A percentile compares a stretch with the other conserved stretches of the same genome.
phyloP scores from a whole-genome alignment of 1,284 basidiomycete species.

The Phaffia rhodozyma region DNA sequence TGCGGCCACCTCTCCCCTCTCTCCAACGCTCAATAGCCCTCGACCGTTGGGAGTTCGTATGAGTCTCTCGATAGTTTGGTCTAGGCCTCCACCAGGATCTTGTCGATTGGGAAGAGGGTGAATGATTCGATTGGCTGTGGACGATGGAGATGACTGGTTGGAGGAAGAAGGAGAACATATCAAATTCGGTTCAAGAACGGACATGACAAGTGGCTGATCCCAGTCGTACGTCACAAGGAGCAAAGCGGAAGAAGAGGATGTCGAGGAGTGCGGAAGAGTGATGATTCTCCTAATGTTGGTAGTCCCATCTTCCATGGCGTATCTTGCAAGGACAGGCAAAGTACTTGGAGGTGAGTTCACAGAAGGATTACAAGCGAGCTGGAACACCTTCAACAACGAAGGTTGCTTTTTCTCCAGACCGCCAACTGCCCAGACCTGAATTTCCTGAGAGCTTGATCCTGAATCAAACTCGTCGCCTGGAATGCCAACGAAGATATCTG shows the following conservation, averaged over 20 bases:
- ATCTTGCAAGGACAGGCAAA: constrained; percentile 13
- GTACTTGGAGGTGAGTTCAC: constrained; percentile 35
- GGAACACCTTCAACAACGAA: constrained; percentile 64
- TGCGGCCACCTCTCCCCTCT: constrained; percentile 27
- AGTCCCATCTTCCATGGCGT: constrained; percentile 8
- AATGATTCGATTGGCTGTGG: constrained; percentile 19
- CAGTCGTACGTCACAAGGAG: constrained; percentile 21
- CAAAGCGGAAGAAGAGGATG: constrained; percentile 19
- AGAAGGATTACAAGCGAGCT: constrained; percentile 50
- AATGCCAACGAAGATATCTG: constrained; percentile 12
- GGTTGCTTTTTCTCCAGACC: constrained; percentile 83
- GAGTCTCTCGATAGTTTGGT: constrained; percentile 25
- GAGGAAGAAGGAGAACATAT: constrained; percentile 12
- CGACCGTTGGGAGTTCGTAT: constrained; percentile 35
- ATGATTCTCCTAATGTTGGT: constrained; percentile 45
- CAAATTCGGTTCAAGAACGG: constrained; percentile 15
- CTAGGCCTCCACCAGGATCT: constrained; percentile 18
- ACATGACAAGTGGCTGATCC: constrained; percentile 1
- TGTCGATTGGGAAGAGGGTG: constrained; percentile 12
- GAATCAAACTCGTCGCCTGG: constrained; percentile 1
- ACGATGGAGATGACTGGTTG: constrained; percentile 18
- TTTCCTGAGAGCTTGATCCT: constrained; percentile 57
- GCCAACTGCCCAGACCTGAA: constrained; percentile 57
- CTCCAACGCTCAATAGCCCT: constrained; percentile 28
- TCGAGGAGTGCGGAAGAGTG: constrained; percentile 14